A percentile compares a stretch with the other conserved stretches of the same genome.
Conservation (phyloP, 1,284 basidiomycete genomes). For the Leccinum fallax region DNA sequence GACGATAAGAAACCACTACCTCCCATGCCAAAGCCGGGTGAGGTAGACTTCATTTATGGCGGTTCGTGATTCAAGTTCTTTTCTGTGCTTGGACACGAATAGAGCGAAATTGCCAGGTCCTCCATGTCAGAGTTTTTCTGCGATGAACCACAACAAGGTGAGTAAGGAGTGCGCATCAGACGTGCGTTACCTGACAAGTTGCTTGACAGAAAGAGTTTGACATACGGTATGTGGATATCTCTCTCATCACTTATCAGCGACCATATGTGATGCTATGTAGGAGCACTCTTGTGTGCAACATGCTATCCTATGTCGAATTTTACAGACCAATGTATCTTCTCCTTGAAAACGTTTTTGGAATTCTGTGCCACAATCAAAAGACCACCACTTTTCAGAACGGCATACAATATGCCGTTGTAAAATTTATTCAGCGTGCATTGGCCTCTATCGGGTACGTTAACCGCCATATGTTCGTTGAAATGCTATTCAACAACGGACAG, state of each 20-base stretch:
- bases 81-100: conserved; percentile 2
- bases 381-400: conserved; percentile 26
- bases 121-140: conserved; percentile 70
- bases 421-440: conserved; percentile 60
- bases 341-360: conserved; percentile 69
- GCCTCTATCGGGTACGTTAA: conserved; percentile 59
- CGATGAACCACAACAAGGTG: conserved; percentile 60
- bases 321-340: conserved; percentile 65
- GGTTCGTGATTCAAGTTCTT: conserved; percentile 42
- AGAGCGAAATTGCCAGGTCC: conserved; percentile 47
- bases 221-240: conserved; percentile 44
- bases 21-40: conserved; percentile 54
- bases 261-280: conserved; percentile 35
- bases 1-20: conserved; percentile 41
- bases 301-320: conserved; percentile 74
- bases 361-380: conserved; percentile 49
- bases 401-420: conserved; percentile 59
- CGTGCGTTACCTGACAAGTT: conserved; percentile 3
- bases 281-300: conserved; percentile 64
- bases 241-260: not conserved
- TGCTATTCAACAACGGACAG: conserved; percentile 36
- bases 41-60: conserved; percentile 72
- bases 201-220: conserved; percentile 55
- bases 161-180: conserved; percentile 4
- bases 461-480: not conserved